Base-by-base conservation (phyloP, 2,329 filamentous ascomycete species). In the Aureobasidium sp. region DNA sequence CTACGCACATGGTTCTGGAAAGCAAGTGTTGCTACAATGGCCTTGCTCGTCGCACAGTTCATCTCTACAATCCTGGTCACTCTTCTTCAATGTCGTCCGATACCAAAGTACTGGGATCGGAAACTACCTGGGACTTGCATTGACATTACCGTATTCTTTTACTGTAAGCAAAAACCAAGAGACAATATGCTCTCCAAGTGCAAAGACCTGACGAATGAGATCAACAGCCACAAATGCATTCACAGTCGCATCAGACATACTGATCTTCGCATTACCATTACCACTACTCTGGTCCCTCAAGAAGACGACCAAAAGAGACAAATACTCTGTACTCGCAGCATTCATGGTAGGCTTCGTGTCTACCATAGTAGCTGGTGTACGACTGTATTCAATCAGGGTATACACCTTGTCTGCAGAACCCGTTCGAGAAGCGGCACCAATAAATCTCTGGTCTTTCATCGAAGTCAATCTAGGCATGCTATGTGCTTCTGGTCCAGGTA, bases 371-470 rank as follows among this genome's bases (percentile, higher is more conserved):
- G 76, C 74, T 63, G 73, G 74, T 27, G 69, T 74, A 23, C 71
- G 75, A 16, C 63, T 76, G 16, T 75, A 76, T 61, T 73, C 73
- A 3, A 72, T 77, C 56, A 67, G 67, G 38, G 70, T 74, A 25
- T 76, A 71, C 56, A 71, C 71, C 4, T 29, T 69, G 16, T 74
- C 72, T 8, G 67, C 65, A 20, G 70, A 76, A 33, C 72, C 70
- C 4, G 69, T 75, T 47, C 66, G 69, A 60, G 74, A 76, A 53
- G 72, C 71, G 7, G 70, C 72, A 20, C 69, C 71, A 16, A 73
- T 74, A 47, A 73, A 71, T 47, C 71, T 70, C 7, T 77, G 74
- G 75, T 75, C 72, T 3, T 74, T 76, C 67, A 67, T 76, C 54
- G 74, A 76, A 59, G 70, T 76, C 64, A 75, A 76, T 51, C 55